phyloP scores from a whole-genome alignment of 176 grass and related monocot species.

The Musa acuminata region DNA sequence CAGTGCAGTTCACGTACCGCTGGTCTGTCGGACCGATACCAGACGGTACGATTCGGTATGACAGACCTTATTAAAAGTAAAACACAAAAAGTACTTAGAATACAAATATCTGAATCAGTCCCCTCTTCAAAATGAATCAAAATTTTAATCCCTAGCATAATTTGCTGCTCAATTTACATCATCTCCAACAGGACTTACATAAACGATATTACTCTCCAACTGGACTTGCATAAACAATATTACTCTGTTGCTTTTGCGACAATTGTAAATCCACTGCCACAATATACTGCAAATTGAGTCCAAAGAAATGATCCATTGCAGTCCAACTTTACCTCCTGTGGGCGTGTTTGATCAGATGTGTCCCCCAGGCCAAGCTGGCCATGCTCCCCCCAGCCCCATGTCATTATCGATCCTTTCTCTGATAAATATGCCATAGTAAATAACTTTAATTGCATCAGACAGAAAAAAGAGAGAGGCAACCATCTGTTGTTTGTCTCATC shows the following conservation, averaged over 20 bases:
- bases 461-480: neutral
- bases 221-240: neutral
- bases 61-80: too few relatives aligned
- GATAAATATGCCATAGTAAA: neutral
- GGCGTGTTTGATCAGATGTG: constrained; percentile 41
- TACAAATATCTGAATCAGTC: too few relatives aligned
- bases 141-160: too few relatives aligned
- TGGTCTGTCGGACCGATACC: too few relatives aligned
- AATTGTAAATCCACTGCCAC: constrained; percentile 83
- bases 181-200: too few relatives aligned
- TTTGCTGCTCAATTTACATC: too few relatives aligned
- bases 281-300: constrained; percentile 31
- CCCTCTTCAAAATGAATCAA: too few relatives aligned
- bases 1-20: too few relatives aligned
- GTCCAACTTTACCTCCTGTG: constrained; percentile 41
- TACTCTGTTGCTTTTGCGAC: constrained; percentile 12
- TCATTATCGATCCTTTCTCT: constrained; percentile 62
- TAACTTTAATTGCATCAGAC: neutral
- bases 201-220: too few relatives aligned
- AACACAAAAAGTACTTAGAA: too few relatives aligned
- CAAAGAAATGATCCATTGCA: constrained; percentile 9
- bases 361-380: constrained; percentile 79
- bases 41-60: too few relatives aligned
- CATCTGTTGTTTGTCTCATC: neutral
- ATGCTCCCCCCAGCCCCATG: constrained; percentile 96